phyloP scores from a whole-genome alignment of 768 basidiomycete genomes.

The Gelatoporia subvermispora region DNA sequence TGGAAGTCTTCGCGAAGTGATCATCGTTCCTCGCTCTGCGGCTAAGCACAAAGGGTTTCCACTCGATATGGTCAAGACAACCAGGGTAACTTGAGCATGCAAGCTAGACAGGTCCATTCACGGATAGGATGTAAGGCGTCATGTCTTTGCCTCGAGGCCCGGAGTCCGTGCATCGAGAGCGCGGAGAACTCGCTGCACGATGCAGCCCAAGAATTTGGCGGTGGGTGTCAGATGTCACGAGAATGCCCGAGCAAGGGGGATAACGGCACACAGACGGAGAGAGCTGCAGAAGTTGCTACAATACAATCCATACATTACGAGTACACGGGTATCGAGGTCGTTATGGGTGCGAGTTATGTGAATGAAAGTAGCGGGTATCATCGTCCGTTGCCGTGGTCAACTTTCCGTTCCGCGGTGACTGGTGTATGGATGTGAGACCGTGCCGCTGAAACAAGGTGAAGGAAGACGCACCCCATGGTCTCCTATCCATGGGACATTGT shows the following conservation, averaged over 20 bases:
- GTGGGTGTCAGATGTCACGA: not conserved
- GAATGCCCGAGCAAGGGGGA: not conserved
- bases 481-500: constrained; percentile 97
- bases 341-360: not conserved
- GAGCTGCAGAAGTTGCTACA: not conserved
- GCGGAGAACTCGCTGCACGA: too few relatives aligned
- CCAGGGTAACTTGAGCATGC: too few relatives aligned
- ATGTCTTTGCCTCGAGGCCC: too few relatives aligned
- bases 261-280: too few relatives aligned
- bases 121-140: too few relatives aligned
- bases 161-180: too few relatives aligned
- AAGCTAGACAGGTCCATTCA: too few relatives aligned
- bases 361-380: not conserved
- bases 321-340: not conserved
- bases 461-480: constrained; percentile 75
- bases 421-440: not conserved
- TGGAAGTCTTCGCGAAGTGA: too few relatives aligned
- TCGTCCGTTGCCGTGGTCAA: constrained; percentile 20
- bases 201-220: not conserved
- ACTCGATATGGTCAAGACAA: too few relatives aligned
- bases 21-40: too few relatives aligned
- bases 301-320: not conserved
- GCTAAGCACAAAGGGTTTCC: too few relatives aligned
- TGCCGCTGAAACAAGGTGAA: not conserved
- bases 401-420: constrained; percentile 55